Evolutionary conservation across 805 yeast genomes (phyloP).

Genomic region (Suhomyces sp.): DNA sequence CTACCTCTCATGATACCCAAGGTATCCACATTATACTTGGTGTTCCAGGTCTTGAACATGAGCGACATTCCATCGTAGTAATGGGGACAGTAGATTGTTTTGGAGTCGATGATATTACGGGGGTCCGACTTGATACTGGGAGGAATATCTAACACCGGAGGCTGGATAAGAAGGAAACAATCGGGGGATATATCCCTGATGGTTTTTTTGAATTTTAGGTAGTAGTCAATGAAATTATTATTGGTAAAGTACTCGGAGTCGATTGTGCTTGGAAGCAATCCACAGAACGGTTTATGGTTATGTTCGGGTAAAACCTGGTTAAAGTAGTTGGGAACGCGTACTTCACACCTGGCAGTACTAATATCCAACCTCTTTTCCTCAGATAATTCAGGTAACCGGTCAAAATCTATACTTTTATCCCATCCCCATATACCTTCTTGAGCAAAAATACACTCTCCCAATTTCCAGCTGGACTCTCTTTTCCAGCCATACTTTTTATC

Average conservation of each 20-base stretch:
- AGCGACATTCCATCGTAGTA: constrained; percentile 93
- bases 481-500: constrained; percentile 72
- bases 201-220: constrained; percentile 45
- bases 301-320: constrained; percentile 29
- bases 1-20: constrained; percentile 79
- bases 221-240: constrained; percentile 61
- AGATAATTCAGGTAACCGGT: constrained; percentile 16
- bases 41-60: constrained; percentile 89
- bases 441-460: constrained; percentile 80
- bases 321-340: constrained; percentile 32
- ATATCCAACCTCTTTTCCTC: constrained; percentile 29
- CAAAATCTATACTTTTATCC: constrained; percentile 20
- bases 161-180: constrained; percentile 64
- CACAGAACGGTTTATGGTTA: constrained; percentile 22
- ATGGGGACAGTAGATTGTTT: constrained; percentile 80
- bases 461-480: constrained; percentile 60
- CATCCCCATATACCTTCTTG: constrained; percentile 75
- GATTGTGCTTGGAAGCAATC: constrained; percentile 4
- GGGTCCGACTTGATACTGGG: constrained; percentile 56
- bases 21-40: constrained; percentile 80
- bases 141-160: constrained; percentile 78
- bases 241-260: constrained; percentile 56
- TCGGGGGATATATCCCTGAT: constrained; percentile 46
- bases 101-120: constrained; percentile 51
- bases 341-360: constrained; percentile 18